Evolutionary conservation across 371 early-diverging fungal species (phyloP).

Genomic region (Mucor irregularis): DNA sequence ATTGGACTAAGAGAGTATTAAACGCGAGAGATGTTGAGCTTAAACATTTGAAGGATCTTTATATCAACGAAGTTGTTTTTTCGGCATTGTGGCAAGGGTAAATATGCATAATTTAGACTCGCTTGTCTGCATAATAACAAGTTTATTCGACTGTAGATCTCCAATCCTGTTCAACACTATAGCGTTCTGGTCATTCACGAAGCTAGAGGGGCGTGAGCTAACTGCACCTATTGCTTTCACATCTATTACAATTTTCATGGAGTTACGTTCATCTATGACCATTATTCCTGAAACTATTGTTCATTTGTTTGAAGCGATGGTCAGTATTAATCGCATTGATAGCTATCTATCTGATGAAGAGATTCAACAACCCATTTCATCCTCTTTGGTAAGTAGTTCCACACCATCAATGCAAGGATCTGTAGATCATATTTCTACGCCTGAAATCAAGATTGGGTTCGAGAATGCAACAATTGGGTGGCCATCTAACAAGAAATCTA

Average conservation of each 20-base stretch:
- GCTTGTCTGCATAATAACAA: neutral
- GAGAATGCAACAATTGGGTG: slow-evolving; percentile 48
- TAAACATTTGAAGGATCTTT: slow-evolving; percentile 37
- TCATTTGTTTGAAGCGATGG: slow-evolving; percentile 37
- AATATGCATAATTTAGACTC: slow-evolving; percentile 9
- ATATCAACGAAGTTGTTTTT: slow-evolving; percentile 25
- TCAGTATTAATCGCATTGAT: slow-evolving; percentile 66
- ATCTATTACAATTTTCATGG: slow-evolving; percentile 57
- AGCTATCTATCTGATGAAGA: slow-evolving; percentile 75
- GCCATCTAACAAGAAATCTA: too few relatives aligned
- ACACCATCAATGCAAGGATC: too few relatives aligned
- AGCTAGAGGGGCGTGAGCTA: slow-evolving; percentile 55
- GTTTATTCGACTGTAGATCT: slow-evolving; percentile 23
- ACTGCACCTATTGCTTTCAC: slow-evolving; percentile 68
- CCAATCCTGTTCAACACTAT: slow-evolving; percentile 59
- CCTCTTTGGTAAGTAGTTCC: slow-evolving; percentile 28
- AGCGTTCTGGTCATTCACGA: slow-evolving; percentile 61
- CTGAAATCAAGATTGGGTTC: slow-evolving; percentile 51
- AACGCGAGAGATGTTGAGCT: slow-evolving; percentile 56
- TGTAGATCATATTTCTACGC: too few relatives aligned
- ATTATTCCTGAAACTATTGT: slow-evolving; percentile 58
- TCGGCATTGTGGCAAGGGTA: slow-evolving; percentile 42
- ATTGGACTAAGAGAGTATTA: slow-evolving; percentile 43
- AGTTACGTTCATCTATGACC: slow-evolving; percentile 58
- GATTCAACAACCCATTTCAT: slow-evolving; percentile 36